A percentile compares a stretch with the other conserved stretches of the same genome.
phyloP scores from a whole-genome alignment of 2,329 filamentous ascomycete genomes.

The Hyphodiscus sp. region DNA sequence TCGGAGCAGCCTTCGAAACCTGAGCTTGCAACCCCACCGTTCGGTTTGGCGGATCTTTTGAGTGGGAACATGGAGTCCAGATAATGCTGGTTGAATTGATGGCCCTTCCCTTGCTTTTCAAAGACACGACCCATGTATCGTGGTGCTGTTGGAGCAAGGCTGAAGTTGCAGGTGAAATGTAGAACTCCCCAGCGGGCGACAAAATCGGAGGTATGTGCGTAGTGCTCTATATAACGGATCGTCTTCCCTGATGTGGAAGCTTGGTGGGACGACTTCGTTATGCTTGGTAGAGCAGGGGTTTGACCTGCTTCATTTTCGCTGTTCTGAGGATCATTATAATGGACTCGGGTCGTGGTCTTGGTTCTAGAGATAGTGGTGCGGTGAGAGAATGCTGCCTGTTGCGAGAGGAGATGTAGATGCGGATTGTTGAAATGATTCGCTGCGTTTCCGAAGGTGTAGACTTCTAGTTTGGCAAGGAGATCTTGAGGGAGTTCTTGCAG shows the following conservation, averaged over 20 bases:
- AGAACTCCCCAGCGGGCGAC: conserved; percentile 70
- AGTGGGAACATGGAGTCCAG: conserved; percentile 30
- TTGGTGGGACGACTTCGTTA: not conserved
- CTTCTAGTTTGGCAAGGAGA: conserved; percentile 61
- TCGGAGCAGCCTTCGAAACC: conserved; percentile 17
- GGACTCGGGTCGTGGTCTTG: conserved; percentile 13
- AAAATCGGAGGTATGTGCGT: conserved; percentile 67
- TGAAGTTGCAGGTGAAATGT: conserved; percentile 44
- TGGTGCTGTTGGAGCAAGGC: conserved; percentile 6
- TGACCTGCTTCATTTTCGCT: not conserved
- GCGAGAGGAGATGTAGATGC: conserved; percentile 43
- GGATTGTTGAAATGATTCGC: conserved; percentile 82
- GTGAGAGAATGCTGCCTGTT: conserved; percentile 33
- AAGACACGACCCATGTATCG: conserved; percentile 28
- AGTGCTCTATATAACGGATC: conserved; percentile 73
- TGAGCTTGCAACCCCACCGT: conserved; percentile 15
- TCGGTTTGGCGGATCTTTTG: conserved; percentile 1
- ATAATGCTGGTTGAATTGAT: conserved; percentile 31
- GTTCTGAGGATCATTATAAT: conserved; percentile 18
- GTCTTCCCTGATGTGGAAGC: conserved; percentile 32
- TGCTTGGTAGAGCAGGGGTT: not conserved
- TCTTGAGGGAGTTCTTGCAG: conserved; percentile 63
- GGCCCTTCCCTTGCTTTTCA: conserved; percentile 18
- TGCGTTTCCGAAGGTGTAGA: conserved; percentile 72
- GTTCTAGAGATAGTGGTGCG: conserved; percentile 35